Conservation (phyloP, 2,329 filamentous ascomycete genomes). For the Arthroderma uncinatum region DNA sequence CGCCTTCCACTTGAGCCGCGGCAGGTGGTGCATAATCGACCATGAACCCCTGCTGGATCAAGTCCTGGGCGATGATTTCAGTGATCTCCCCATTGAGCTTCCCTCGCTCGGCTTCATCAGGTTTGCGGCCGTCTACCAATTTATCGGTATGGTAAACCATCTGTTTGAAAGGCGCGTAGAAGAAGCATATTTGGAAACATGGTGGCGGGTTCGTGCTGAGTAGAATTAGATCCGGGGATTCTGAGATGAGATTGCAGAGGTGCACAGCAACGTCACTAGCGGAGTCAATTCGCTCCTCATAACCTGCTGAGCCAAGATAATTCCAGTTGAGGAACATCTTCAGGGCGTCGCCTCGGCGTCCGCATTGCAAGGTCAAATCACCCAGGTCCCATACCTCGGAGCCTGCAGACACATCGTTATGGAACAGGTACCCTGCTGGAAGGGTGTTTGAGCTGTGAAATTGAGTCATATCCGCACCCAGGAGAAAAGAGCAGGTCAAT, state of each 20-base stretch:
- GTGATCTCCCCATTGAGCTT: constrained; percentile 47
- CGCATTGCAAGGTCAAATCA: constrained; percentile 87
- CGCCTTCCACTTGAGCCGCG: constrained; percentile 40
- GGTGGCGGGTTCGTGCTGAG: constrained; percentile 67
- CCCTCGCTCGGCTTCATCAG: constrained; percentile 26
- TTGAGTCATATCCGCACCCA: constrained; percentile 61
- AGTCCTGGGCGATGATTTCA: constrained; percentile 41
- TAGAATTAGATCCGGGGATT: constrained; percentile 52
- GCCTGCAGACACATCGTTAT: constrained; percentile 39
- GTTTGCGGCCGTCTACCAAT: constrained; percentile 18
- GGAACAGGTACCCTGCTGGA: constrained; percentile 76
- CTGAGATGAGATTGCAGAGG: constrained; percentile 50
- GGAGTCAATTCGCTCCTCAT: constrained; percentile 55
- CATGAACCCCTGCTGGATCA: constrained; percentile 56
- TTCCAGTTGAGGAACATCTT: constrained; percentile 84
- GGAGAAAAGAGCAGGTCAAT: constrained; percentile 78
- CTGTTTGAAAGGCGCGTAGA: constrained; percentile 54
- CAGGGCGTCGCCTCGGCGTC: constrained; percentile 69
- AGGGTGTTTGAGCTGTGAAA: constrained; percentile 81
- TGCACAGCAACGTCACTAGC: constrained; percentile 62
- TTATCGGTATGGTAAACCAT: constrained; percentile 30
- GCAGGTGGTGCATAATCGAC: constrained; percentile 51
- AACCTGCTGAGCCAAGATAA: constrained; percentile 72
- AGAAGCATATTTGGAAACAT: constrained; percentile 92
- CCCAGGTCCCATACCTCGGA: constrained; percentile 74